Percentiles rank a stretch among this genome's conserved stretches.
phyloP scores from a whole-genome alignment of 2,329 filamentous ascomycete genomes.

The Penicillium oxalicum region DNA sequence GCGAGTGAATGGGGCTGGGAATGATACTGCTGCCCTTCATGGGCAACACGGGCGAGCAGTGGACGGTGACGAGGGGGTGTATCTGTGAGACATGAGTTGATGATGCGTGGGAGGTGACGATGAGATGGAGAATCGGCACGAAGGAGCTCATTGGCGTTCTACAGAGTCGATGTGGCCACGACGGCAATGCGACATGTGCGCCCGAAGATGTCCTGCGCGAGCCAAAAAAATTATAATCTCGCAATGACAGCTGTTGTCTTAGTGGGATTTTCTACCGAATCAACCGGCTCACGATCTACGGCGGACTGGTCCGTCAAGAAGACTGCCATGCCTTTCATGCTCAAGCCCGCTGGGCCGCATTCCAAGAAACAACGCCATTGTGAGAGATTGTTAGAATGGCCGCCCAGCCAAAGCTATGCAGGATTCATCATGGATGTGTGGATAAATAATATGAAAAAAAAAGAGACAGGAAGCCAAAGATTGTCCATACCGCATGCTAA shows the following conservation, averaged over 20 bases:
- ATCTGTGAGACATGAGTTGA: constrained; percentile 21
- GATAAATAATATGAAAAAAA: too few relatives aligned
- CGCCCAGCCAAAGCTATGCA: constrained; percentile 15
- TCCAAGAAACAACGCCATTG: neutral
- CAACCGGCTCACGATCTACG: too few relatives aligned
- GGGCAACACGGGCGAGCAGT: constrained; percentile 2
- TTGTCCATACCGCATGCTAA: constrained; percentile 34
- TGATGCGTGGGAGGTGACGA: neutral
- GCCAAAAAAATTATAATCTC: too few relatives aligned
- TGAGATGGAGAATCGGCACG: too few relatives aligned
- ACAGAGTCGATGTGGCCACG: too few relatives aligned
- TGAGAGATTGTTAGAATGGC: neutral
- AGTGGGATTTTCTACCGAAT: too few relatives aligned
- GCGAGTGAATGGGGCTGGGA: constrained; percentile 17
- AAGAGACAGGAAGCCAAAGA: neutral
- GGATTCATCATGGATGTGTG: constrained; percentile 9
- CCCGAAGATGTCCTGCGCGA: too few relatives aligned
- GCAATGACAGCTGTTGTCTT: too few relatives aligned
- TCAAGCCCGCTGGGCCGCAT: neutral
- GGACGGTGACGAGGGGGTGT: constrained; percentile 24
- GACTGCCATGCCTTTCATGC: too few relatives aligned
- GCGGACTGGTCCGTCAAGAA: too few relatives aligned
- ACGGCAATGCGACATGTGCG: too few relatives aligned
- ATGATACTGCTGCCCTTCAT: neutral
- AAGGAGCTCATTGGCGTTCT: too few relatives aligned